Evolutionary conservation across 2,329 filamentous ascomycete species (phyloP).

Genomic region (Talaromyces sp.): DNA sequence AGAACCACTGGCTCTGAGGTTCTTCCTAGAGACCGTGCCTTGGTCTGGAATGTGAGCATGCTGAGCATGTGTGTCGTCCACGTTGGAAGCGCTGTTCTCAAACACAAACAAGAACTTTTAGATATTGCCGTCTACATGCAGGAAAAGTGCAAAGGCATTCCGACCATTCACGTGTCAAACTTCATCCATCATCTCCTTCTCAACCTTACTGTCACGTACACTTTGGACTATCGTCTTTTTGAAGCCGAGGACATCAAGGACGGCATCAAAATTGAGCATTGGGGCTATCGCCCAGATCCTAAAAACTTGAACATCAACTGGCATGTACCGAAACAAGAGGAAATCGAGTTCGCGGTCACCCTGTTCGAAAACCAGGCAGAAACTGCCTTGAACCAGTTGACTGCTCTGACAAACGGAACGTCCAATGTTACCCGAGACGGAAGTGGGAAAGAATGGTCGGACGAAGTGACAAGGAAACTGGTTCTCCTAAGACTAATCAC

Average conservation of each 20-base stretch:
- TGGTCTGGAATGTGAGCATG: conserved; percentile 97
- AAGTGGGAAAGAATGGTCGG: conserved; percentile 98
- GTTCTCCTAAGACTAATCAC: conserved; percentile 83
- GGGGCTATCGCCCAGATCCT: conserved; percentile 74
- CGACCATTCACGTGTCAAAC: conserved; percentile 94
- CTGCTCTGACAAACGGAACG: conserved; percentile 72
- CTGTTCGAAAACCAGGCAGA: conserved; percentile 80
- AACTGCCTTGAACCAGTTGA: conserved; percentile 68
- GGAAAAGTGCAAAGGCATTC: conserved; percentile 85
- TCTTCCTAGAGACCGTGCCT: conserved; percentile 79
- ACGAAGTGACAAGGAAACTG: conserved; percentile 87
- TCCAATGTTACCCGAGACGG: conserved; percentile 84
- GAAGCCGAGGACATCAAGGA: conserved; percentile 68
- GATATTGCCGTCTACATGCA: conserved; percentile 96
- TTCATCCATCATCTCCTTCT: conserved; percentile 94
- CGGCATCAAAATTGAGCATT: conserved; percentile 72
- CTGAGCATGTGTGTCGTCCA: conserved; percentile 98
- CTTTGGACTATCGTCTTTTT: conserved; percentile 81
- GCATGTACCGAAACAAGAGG: conserved; percentile 76
- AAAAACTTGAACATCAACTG: conserved; percentile 77
- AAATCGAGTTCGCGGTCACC: conserved; percentile 83
- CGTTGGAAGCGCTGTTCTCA: conserved; percentile 82
- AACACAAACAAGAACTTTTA: conserved; percentile 82
- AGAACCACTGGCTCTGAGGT: conserved; percentile 91
- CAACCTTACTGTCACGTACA: conserved; percentile 91